Conservation (phyloP, 148 eudicot genomes). For the Drosera capensis region DNA sequence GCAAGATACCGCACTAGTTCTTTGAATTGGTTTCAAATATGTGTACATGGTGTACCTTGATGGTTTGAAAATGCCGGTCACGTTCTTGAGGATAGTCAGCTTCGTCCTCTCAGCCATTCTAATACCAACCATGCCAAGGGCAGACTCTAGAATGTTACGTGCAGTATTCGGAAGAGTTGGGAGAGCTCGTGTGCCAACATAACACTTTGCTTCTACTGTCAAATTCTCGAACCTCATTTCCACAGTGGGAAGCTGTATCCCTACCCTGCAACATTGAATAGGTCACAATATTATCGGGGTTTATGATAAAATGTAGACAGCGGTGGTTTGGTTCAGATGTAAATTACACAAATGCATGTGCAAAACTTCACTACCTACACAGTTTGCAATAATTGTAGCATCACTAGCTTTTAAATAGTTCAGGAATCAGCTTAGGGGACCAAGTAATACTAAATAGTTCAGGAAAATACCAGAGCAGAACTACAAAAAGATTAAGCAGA, state of each 20-base stretch:
- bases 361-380: too few relatives aligned
- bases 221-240: constrained; percentile 55
- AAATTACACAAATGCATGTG: too few relatives aligned
- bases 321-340: neutral
- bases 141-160: constrained; percentile 36
- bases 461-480: too few relatives aligned
- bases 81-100: constrained; percentile 65
- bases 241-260: constrained; percentile 64
- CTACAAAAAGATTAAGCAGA: too few relatives aligned
- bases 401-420: too few relatives aligned
- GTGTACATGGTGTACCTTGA: too few relatives aligned
- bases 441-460: too few relatives aligned
- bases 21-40: too few relatives aligned
- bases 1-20: too few relatives aligned
- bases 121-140: constrained; percentile 35
- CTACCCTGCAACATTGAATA: constrained; percentile 37
- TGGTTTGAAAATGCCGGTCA: constrained; percentile 60
- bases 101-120: constrained; percentile 38
- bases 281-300: neutral
- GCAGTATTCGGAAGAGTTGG: constrained; percentile 54
- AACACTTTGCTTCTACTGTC: constrained; percentile 61
- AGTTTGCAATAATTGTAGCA: neutral
- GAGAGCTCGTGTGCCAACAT: constrained; percentile 66
- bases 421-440: too few relatives aligned
- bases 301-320: neutral